Conservation (phyloP, 805 yeast species). For the Candida manassasensis region DNA sequence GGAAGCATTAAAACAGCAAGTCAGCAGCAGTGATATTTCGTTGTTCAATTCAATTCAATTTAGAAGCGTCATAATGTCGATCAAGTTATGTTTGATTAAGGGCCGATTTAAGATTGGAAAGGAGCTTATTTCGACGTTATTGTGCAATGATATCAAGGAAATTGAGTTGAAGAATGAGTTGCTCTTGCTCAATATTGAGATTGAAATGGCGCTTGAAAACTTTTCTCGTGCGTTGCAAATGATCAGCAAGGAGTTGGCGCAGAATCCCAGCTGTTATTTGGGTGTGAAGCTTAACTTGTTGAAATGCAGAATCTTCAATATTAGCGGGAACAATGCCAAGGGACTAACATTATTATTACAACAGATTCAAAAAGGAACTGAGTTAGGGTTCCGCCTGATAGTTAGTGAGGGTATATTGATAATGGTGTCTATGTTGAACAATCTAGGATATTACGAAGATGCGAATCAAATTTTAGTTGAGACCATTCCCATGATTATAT, state of each 20-base stretch:
- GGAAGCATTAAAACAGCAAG: conserved; percentile 20
- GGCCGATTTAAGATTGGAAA: conserved; percentile 33
- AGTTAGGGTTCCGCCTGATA: conserved; percentile 41
- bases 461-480: conserved; percentile 36
- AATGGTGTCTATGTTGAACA: conserved; percentile 42
- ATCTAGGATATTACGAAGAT: conserved; percentile 40
- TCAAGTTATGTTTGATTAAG: conserved; percentile 32
- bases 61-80: conserved; percentile 35
- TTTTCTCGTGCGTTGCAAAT: conserved; percentile 22
- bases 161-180: conserved; percentile 27
- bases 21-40: conserved; percentile 24
- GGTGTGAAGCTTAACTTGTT: conserved; percentile 43
- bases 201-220: conserved; percentile 28
- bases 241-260: conserved; percentile 16
- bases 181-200: conserved; percentile 22
- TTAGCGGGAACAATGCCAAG: conserved; percentile 43
- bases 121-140: conserved; percentile 27
- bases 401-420: conserved; percentile 44
- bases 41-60: conserved; percentile 40
- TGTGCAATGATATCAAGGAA: conserved; percentile 26
- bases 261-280: conserved; percentile 36
- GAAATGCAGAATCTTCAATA: conserved; percentile 41
- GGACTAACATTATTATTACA: conserved; percentile 48
- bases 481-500: conserved; percentile 42
- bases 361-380: conserved; percentile 44